Conservation (phyloP, 2,329 filamentous ascomycete genomes). For the Cercospora beticola region DNA sequence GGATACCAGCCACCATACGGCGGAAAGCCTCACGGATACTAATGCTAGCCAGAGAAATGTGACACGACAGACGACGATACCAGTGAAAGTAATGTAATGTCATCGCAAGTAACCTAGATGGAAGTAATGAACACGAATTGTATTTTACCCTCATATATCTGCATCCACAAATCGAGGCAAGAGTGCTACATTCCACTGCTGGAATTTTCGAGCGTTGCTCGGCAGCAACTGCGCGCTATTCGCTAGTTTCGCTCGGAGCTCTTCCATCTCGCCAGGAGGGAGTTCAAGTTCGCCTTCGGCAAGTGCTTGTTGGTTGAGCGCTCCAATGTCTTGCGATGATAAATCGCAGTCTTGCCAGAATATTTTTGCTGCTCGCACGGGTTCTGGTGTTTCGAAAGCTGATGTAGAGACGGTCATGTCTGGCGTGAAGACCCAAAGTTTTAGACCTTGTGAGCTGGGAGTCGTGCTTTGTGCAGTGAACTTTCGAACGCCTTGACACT, state of each 20-base stretch:
- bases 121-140: neutral
- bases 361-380: conserved; percentile 57
- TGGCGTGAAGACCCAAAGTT: conserved; percentile 61
- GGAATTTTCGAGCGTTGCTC: conserved; percentile 24
- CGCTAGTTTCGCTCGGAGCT: conserved; percentile 47
- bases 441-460: conserved; percentile 12
- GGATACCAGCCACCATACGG: neutral
- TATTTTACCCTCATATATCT: conserved; percentile 11
- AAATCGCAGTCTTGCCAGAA: conserved; percentile 46
- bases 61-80: neutral
- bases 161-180: conserved; percentile 21
- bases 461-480: conserved; percentile 58
- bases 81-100: neutral
- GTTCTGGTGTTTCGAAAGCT: conserved; percentile 32
- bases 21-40: neutral
- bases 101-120: neutral
- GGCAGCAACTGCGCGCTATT: conserved; percentile 31
- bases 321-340: conserved; percentile 13
- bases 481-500: conserved; percentile 56
- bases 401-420: conserved; percentile 58
- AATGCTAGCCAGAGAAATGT: neutral
- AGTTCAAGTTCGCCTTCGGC: conserved; percentile 34
- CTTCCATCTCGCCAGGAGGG: conserved; percentile 29
- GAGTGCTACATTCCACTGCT: conserved; percentile 27
- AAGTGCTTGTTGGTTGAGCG: conserved; percentile 23